Evolutionary conservation across 768 basidiomycete species (phyloP).

Genomic region (Pulveroboletus ravenelii): DNA sequence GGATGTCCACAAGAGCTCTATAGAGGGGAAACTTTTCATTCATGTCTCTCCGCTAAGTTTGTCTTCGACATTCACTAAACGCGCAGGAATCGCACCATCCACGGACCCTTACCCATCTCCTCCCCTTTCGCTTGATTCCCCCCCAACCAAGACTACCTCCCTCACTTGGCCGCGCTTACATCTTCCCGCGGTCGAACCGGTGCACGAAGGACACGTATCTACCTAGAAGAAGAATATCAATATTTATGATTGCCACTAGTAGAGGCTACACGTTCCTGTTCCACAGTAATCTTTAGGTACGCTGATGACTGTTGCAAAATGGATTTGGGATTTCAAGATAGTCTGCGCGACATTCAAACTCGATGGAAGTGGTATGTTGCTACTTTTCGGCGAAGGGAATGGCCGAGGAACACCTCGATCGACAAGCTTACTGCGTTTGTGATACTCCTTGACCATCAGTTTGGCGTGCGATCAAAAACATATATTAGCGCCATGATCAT

Average conservation of each 20-base stretch:
- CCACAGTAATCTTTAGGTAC: neutral
- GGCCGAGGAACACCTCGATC: neutral
- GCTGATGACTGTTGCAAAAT: neutral
- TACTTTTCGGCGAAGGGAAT: too few species aligned
- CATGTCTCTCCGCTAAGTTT: slow-evolving; percentile 17
- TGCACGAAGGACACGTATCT: slow-evolving; percentile 13
- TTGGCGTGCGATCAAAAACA: neutral
- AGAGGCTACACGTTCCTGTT: slow-evolving; percentile 3
- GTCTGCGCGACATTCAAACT: neutral
- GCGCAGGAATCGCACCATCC: slow-evolving; percentile 24
- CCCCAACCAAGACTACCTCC: slow-evolving; percentile 8
- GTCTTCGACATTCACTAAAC: slow-evolving; percentile 22
- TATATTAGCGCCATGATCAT: neutral
- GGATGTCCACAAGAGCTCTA: slow-evolving; percentile 4
- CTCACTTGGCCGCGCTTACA: slow-evolving; percentile 12
- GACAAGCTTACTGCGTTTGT: neutral
- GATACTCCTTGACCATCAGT: neutral
- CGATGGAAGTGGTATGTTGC: too few species aligned
- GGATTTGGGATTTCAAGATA: neutral
- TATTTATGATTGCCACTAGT: slow-evolving; percentile 22
- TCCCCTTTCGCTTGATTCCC: slow-evolving; percentile 33
- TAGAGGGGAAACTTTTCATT: slow-evolving; percentile 15
- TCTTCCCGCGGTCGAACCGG: slow-evolving; percentile 1
- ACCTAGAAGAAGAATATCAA: slow-evolving; percentile 15
- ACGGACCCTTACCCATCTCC: slow-evolving; percentile 49